Conservation (phyloP, 768 basidiomycete species). For the Psilocybe sp. region DNA sequence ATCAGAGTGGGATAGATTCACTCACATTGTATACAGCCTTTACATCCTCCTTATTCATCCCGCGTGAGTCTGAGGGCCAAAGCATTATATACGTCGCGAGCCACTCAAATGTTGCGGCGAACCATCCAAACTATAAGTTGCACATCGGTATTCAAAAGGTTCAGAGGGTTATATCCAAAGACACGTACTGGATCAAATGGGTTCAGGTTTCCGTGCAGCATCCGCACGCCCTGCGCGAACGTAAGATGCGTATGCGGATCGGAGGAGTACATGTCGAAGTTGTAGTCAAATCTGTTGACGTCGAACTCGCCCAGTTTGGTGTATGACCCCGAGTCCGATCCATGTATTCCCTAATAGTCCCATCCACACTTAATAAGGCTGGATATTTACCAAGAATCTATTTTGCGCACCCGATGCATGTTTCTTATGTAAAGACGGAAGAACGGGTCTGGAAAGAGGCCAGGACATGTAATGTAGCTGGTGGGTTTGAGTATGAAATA, state of each 20-base stretch:
- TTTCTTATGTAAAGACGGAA: slow-evolving; percentile 38
- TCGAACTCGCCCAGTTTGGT: slow-evolving; percentile 39
- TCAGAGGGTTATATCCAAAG: neutral
- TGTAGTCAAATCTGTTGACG: slow-evolving; percentile 32
- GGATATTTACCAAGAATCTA: neutral
- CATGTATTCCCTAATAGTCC: slow-evolving; percentile 34
- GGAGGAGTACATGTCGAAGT: slow-evolving; percentile 39
- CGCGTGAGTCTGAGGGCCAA: slow-evolving; percentile 31
- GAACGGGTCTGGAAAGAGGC: slow-evolving; percentile 38
- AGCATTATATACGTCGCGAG: slow-evolving; percentile 35
- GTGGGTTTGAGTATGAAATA: neutral
- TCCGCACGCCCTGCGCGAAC: slow-evolving; percentile 34
- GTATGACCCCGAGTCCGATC: slow-evolving; percentile 38
- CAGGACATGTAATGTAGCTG: slow-evolving; percentile 34
- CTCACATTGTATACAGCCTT: slow-evolving; percentile 37
- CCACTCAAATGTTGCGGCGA: slow-evolving; percentile 40
- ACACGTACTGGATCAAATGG: slow-evolving; percentile 32
- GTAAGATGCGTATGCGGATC: slow-evolving; percentile 38
- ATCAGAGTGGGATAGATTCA: neutral
- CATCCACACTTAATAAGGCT: neutral
- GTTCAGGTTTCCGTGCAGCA: slow-evolving; percentile 40
- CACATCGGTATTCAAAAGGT: neutral
- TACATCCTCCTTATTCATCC: slow-evolving; percentile 37
- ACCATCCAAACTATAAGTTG: slow-evolving; percentile 36
- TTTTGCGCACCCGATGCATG: slow-evolving; percentile 33